phyloP scores from a whole-genome alignment of 805 yeast genomes.

The Saccharomycopsis capsularis region DNA sequence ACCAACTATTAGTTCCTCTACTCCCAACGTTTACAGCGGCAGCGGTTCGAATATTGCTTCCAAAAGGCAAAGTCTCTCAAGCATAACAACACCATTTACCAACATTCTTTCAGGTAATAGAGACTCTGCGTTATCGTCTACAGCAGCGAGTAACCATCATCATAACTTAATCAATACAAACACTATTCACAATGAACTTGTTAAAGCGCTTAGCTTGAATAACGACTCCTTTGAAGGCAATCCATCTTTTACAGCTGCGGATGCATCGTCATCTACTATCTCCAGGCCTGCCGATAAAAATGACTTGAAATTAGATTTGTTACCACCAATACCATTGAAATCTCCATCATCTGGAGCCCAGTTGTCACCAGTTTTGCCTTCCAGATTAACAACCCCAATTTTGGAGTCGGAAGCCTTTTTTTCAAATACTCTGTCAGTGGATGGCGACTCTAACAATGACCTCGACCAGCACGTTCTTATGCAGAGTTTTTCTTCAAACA shows the following conservation, averaged over 20 bases:
- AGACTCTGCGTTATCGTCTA: not conserved
- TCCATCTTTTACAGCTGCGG: too few species aligned
- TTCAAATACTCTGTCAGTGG: not conserved
- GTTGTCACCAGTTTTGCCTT: conserved; percentile 17
- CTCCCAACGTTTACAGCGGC: not conserved
- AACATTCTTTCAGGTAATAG: not conserved
- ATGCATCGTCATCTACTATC: not conserved
- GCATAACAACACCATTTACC: not conserved
- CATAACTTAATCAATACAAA: not conserved
- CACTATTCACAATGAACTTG: conserved; percentile 3
- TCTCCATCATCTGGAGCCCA: conserved; percentile 19
- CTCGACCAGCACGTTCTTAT: not conserved
- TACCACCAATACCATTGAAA: conserved; percentile 20
- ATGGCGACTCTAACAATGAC: not conserved
- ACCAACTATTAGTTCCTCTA: not conserved
- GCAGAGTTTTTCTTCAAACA: not conserved
- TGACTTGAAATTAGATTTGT: conserved; percentile 16
- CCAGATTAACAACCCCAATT: conserved; percentile 19
- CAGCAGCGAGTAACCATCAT: not conserved
- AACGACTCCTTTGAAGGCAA: too few species aligned
- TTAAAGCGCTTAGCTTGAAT: conserved; percentile 1
- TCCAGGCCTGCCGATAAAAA: not conserved
- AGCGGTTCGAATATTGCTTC: not conserved
- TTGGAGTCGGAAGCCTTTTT: conserved; percentile 13
- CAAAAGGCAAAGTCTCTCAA: not conserved